Evolutionary conservation across 2,329 filamentous ascomycete genomes (phyloP), one percentile per base, ranked within the genome.

Genomic region (Epichloe aotearoae): DNA sequence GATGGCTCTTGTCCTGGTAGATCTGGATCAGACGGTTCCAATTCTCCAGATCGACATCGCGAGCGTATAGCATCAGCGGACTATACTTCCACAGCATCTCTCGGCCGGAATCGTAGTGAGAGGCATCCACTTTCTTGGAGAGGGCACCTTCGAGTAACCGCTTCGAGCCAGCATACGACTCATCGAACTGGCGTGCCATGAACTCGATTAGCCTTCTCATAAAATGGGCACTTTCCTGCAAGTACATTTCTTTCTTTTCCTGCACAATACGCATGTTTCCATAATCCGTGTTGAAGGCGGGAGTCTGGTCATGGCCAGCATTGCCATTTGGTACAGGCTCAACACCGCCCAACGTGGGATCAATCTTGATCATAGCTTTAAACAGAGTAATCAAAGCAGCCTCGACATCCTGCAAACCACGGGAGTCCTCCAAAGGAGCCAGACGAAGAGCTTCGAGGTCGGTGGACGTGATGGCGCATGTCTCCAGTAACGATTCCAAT

Each of bases 221-320:
- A 63, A 97, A 96, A 49, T 79, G 69, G 20, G 76, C 71, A 57
- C 84, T 88, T 63, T 95, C 87, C 14, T 81, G 75, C 51, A 83
- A 74, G 61, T 96, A 98, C 63, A 88, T 84, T 55, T 94, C 86
- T 65, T 89, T 93, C 76, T 95, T 96, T 66, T 97, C 89, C 58
- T 89, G 87, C 26, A 98, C 80, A 40, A 95, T 90, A 50, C 87
- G 83, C 91, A 98, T 97, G 58, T 88, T 84, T 36, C 87, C 88
- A 55, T 84, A 88, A 60, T 88, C 86, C 48, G 78, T 83, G 58
- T 86, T 82, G 38, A 85, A 79, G 4, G 74, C 73, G 26, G 68
- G 66, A 12, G 68, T 63, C 49, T 74, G 72, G 34, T 69, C 65
- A 1, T 59, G 56, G 39, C 68, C 65, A 6, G 70, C 64, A 50